phyloP scores from a whole-genome alignment of 306 rosid genomes.

The Glycine latifolia region DNA sequence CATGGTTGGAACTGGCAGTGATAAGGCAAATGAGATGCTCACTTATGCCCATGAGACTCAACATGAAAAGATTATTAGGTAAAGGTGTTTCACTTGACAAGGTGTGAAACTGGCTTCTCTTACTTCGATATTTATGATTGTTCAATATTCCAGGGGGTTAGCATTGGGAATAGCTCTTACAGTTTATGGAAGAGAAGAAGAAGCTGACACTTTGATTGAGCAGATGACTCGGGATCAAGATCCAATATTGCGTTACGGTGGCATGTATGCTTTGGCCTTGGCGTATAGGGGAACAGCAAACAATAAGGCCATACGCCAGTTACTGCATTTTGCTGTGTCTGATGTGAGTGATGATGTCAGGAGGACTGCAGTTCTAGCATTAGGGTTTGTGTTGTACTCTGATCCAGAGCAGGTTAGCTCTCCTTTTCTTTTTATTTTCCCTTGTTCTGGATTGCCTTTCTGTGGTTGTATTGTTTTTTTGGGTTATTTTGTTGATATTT shows the following conservation, averaged over 20 bases:
- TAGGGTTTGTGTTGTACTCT: slow-evolving; percentile 96
- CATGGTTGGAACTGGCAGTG: slow-evolving; percentile 98
- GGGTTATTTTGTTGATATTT: slow-evolving; percentile 32
- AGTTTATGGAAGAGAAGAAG: slow-evolving; percentile 98
- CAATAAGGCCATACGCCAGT: slow-evolving; percentile 94
- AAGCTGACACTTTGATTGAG: slow-evolving; percentile 94
- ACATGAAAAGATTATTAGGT: slow-evolving; percentile 94
- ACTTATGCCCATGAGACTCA: slow-evolving; percentile 97
- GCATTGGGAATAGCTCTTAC: slow-evolving; percentile 96
- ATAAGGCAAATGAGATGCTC: slow-evolving; percentile 97
- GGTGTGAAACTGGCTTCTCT: slow-evolving; percentile 35
- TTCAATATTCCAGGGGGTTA: slow-evolving; percentile 71
- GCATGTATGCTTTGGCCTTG: slow-evolving; percentile 97
- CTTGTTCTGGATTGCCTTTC: slow-evolving; percentile 23
- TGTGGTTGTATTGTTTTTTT: slow-evolving; percentile 20
- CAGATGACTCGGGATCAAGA: slow-evolving; percentile 98
- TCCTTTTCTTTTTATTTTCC: slow-evolving; percentile 22
- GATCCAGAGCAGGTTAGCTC: slow-evolving; percentile 96
- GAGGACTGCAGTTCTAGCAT: slow-evolving; percentile 98
- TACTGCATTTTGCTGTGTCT: slow-evolving; percentile 96
- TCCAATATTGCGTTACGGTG: slow-evolving; percentile 96
- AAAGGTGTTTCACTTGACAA: slow-evolving; percentile 35
- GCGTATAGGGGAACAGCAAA: slow-evolving; percentile 97
- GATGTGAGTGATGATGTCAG: slow-evolving; percentile 99
- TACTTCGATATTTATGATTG: slow-evolving; percentile 23